These are phyloP conservation scores for Candida silvicultrix DNA, from an alignment of 805 yeast species.

Conservation along the genomic window DNA sequence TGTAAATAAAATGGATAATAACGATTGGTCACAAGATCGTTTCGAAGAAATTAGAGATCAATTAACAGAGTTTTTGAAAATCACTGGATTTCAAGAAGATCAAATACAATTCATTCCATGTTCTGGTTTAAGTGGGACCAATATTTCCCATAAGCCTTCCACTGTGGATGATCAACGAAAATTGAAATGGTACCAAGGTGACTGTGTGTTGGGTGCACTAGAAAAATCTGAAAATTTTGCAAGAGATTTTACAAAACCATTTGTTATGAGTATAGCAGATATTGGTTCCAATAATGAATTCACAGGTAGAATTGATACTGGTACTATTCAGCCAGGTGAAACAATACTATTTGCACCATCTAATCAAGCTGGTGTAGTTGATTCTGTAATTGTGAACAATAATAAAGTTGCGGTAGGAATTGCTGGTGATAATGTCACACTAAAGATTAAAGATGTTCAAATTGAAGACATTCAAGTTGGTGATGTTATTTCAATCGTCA, in stretches of 20 bases:
- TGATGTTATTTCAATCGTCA: conserved; percentile 88
- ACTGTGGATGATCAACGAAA: conserved; percentile 46
- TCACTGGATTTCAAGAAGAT: conserved; percentile 81
- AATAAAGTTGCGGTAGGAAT: conserved; percentile 71
- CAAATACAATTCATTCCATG: conserved; percentile 84
- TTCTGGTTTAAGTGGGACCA: conserved; percentile 90
- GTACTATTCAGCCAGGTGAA: conserved; percentile 89
- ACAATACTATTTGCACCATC: conserved; percentile 86
- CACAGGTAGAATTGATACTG: conserved; percentile 92
- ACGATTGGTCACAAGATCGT: conserved; percentile 79
- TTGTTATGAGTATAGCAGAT: conserved; percentile 86
- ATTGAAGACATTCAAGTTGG: conserved; percentile 89
- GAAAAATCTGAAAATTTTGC: conserved; percentile 76
- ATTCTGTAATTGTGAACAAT: conserved; percentile 88
- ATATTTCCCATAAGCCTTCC: conserved; percentile 80
- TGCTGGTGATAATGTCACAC: conserved; percentile 90
- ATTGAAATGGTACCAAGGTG: conserved; percentile 45
- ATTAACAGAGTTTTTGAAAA: conserved; percentile 74
- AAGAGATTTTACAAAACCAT: conserved; percentile 83
- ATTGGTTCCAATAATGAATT: conserved; percentile 90
- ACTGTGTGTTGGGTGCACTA: conserved; percentile 80
- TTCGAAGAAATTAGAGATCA: conserved; percentile 74
- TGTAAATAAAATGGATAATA: conserved; percentile 93
- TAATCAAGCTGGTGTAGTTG: conserved; percentile 85
- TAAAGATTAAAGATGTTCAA: conserved; percentile 88